phyloP scores from a whole-genome alignment of 768 basidiomycete genomes.

The Amanita subjunquillea region DNA sequence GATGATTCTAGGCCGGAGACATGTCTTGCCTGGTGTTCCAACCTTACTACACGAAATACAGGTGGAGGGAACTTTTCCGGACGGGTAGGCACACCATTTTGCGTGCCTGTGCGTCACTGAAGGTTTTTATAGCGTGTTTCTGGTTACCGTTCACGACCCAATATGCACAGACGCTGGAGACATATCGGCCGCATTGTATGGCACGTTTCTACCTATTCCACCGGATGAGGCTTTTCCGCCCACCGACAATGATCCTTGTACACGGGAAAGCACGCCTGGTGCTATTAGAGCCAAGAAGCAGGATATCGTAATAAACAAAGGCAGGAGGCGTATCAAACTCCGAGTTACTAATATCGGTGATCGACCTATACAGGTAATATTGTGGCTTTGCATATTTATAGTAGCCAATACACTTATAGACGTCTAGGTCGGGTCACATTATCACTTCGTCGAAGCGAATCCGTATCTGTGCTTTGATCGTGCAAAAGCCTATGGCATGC shows the following conservation, averaged over 20 bases:
- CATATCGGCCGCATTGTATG: conserved; percentile 79
- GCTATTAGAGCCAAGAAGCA: conserved; percentile 60
- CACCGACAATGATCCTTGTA: conserved; percentile 35
- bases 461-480: conserved; percentile 75
- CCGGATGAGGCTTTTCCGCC: conserved; percentile 53
- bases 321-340: conserved; percentile 56
- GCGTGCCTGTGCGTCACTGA: neutral
- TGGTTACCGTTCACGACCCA: conserved; percentile 97
- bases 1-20: conserved; percentile 74
- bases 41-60: conserved; percentile 77
- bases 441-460: conserved; percentile 91
- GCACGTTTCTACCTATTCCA: conserved; percentile 86
- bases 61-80: conserved; percentile 86
- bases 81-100: conserved; percentile 45
- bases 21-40: conserved; percentile 80
- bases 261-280: conserved; percentile 54
- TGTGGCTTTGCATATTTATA: conserved; percentile 3
- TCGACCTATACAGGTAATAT: conserved; percentile 75
- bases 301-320: conserved; percentile 67
- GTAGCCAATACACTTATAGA: neutral
- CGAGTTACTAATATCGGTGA: conserved; percentile 87
- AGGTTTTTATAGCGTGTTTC: conserved; percentile 52
- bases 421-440: conserved; percentile 81
- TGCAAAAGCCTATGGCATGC: conserved; percentile 64
- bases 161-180: conserved; percentile 78